Percentiles rank a stretch among this genome's conserved stretches.
Evolutionary conservation across 345 rosid genomes (phyloP).

Genomic region (Aethionema arabicum): DNA sequence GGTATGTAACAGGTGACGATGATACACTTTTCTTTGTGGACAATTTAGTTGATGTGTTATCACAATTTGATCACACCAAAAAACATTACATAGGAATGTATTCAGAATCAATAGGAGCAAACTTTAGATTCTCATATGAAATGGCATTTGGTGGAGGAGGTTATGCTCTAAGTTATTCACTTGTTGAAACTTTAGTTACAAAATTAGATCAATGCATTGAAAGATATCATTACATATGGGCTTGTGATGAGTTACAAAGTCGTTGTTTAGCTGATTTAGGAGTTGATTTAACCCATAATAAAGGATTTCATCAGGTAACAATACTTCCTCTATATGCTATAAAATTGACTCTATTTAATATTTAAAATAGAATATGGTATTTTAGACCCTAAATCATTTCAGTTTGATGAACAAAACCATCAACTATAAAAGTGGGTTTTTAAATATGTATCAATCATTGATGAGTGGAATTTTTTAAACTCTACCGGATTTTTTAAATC

Average conservation of each 20-base stretch:
- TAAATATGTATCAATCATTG: too few species aligned
- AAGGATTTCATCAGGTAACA: constrained; percentile 73
- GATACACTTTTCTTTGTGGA: constrained; percentile 53
- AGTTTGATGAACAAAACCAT: too few species aligned
- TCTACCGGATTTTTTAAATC: too few species aligned
- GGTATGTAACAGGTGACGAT: constrained; percentile 61
- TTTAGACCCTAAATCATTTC: too few species aligned
- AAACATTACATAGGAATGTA: constrained; percentile 50
- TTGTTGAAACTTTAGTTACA: constrained; percentile 44
- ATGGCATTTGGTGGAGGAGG: constrained; percentile 80
- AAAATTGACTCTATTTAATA: too few species aligned
- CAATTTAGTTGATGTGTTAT: constrained; percentile 48
- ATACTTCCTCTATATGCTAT: not conserved
- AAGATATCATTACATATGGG: constrained; percentile 42
- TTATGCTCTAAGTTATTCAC: constrained; percentile 58
- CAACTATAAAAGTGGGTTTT: too few species aligned
- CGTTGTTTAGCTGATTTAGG: constrained; percentile 57
- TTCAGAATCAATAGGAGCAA: constrained; percentile 46
- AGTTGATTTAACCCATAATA: constrained; percentile 39
- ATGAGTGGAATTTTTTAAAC: too few species aligned
- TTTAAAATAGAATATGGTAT: too few species aligned
- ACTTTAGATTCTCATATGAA: constrained; percentile 42
- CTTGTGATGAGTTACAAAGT: constrained; percentile 41
- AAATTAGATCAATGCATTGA: constrained; percentile 49
- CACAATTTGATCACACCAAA: constrained; percentile 52